A percentile compares a stretch with the other conserved stretches of the same genome.
phyloP scores from a whole-genome alignment of 495 filamentous ascomycete genomes.

The Tuber indicum region DNA sequence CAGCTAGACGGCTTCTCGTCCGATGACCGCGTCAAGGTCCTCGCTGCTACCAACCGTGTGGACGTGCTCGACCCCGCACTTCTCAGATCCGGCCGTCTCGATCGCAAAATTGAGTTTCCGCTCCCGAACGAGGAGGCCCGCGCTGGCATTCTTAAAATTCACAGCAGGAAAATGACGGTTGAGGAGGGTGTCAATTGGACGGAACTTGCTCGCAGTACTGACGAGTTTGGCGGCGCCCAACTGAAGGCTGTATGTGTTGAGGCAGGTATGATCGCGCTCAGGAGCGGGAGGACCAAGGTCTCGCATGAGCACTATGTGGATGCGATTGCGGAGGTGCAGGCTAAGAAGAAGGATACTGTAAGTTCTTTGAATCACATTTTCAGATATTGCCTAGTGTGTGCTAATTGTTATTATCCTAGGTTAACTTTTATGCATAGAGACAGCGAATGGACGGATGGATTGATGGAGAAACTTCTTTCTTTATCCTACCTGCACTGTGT shows the following conservation, averaged over 20 bases:
- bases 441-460: neutral
- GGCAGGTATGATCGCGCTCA: constrained; percentile 96
- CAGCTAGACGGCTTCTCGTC: constrained; percentile 97
- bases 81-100: constrained; percentile 85
- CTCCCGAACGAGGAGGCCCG: constrained; percentile 98
- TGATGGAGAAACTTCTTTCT: constrained; percentile 8
- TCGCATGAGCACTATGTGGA: constrained; percentile 98
- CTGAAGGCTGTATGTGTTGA: constrained; percentile 98
- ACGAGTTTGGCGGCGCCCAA: constrained; percentile 97
- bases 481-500: neutral
- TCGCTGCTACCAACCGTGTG: constrained; percentile 95
- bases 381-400: neutral
- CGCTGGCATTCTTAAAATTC: constrained; percentile 94
- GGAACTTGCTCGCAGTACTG: constrained; percentile 92
- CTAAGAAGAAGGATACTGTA: constrained; percentile 89
- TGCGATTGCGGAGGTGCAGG: constrained; percentile 92
- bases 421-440: constrained; percentile 56
- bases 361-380: constrained; percentile 3
- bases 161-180: constrained; percentile 97
- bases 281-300: constrained; percentile 87
- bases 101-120: constrained; percentile 99
- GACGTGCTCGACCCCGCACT: constrained; percentile 95
- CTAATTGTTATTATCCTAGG: constrained; percentile 46
- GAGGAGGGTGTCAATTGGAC: constrained; percentile 91
- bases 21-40: constrained; percentile 98